Conservation (phyloP, 192 early-diverging fungal species). For the Coemansia sp. region DNA sequence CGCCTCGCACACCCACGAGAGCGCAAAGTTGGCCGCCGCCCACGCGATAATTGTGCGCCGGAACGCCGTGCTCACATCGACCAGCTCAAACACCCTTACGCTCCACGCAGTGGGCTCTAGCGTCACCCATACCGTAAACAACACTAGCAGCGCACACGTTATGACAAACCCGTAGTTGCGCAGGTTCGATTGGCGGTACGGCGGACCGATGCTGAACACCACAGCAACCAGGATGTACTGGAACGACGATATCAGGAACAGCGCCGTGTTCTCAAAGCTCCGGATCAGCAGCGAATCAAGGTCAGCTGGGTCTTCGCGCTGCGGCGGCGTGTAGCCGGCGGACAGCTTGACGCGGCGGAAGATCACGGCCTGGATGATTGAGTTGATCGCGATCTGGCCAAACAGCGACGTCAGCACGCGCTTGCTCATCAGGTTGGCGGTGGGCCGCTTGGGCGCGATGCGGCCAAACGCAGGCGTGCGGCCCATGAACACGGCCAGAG, state of each 20-base stretch:
- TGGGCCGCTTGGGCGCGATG: slow-evolving; percentile 80
- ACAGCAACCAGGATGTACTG: slow-evolving; percentile 91
- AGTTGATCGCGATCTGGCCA: slow-evolving; percentile 84
- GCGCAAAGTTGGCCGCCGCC: slow-evolving; percentile 58
- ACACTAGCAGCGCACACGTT: slow-evolving; percentile 57
- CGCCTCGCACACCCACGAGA: slow-evolving; percentile 31
- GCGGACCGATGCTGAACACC: slow-evolving; percentile 94
- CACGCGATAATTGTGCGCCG: slow-evolving; percentile 58
- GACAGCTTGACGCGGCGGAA: slow-evolving; percentile 73
- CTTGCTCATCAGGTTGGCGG: slow-evolving; percentile 84
- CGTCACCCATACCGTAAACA: slow-evolving; percentile 60
- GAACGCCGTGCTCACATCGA: slow-evolving; percentile 56
- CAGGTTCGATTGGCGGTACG: slow-evolving; percentile 86
- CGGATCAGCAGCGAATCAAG: slow-evolving; percentile 65
- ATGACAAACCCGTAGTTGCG: slow-evolving; percentile 61
- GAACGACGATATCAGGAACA: slow-evolving; percentile 89
- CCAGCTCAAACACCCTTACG: slow-evolving; percentile 66
- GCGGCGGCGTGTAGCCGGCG: slow-evolving; percentile 64
- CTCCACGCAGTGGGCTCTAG: slow-evolving; percentile 56
- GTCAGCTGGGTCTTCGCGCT: slow-evolving; percentile 53
- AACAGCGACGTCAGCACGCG: slow-evolving; percentile 88
- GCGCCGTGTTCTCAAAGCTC: slow-evolving; percentile 86
- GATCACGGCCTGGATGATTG: slow-evolving; percentile 71
- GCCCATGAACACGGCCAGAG: slow-evolving; percentile 88
- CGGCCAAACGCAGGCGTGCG: slow-evolving; percentile 73